Evolutionary conservation across 495 filamentous ascomycete species (phyloP).

Genomic region (Venustampulla echinocandica): DNA sequence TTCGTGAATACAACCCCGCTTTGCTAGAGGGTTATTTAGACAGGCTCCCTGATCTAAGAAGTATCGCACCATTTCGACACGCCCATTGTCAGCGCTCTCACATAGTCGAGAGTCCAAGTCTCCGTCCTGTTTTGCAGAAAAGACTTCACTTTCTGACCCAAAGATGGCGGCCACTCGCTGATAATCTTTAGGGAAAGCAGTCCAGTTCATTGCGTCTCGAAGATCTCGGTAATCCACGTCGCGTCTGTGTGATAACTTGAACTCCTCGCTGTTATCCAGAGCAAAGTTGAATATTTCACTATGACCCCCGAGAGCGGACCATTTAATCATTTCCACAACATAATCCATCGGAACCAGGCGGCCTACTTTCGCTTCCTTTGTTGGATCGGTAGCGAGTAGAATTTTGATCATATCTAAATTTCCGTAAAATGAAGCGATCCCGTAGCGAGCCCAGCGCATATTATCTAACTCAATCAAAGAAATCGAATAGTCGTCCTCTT

Average conservation of each 20-base stretch:
- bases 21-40: neutral
- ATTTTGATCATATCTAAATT: neutral
- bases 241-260: neutral
- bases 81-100: neutral
- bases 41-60: neutral
- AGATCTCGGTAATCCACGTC: neutral
- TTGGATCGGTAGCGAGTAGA: neutral
- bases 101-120: neutral
- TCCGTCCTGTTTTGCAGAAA: neutral
- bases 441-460: neutral
- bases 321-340: neutral
- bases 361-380: neutral
- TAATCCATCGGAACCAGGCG: neutral
- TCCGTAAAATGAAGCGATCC: neutral
- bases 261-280: neutral
- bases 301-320: neutral
- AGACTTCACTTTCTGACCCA: neutral
- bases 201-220: neutral
- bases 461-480: neutral
- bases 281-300: neutral
- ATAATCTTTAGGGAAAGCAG: neutral
- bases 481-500: neutral
- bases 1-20: too few relatives aligned
- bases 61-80: neutral
- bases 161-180: neutral